phyloP scores from a whole-genome alignment of 169 alveolate genomes.

The Plasmodium malariae region DNA sequence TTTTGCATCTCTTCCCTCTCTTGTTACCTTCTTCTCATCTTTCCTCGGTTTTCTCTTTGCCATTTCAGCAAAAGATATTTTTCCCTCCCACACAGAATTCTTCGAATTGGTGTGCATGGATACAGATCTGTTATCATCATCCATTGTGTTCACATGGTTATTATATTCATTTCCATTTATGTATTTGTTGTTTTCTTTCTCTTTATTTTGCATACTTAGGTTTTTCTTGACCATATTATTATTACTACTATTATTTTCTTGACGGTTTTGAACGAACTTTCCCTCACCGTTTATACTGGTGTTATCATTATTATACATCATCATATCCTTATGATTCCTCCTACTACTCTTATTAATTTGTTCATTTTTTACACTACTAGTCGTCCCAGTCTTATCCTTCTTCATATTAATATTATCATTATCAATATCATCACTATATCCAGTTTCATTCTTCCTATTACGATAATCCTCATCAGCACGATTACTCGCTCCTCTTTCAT shows the following conservation, averaged over 20 bases:
- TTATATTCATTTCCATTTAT: neutral
- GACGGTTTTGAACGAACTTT: neutral
- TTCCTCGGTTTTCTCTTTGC: constrained; percentile 64
- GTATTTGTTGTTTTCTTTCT: neutral
- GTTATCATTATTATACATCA: neutral
- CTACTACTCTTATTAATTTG: neutral
- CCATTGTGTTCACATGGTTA: neutral
- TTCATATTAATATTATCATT: neutral
- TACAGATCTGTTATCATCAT: constrained; percentile 1
- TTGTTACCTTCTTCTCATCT: constrained; percentile 14
- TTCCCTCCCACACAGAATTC: constrained; percentile 74
- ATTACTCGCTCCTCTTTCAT: too few relatives aligned
- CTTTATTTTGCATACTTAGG: neutral
- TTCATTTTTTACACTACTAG: constrained; percentile 12
- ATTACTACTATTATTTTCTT: neutral
- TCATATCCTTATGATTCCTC: neutral
- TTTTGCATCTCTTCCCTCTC: neutral
- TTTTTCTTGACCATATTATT: neutral
- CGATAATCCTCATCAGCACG: neutral
- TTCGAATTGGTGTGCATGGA: constrained; percentile 32
- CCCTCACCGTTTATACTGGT: neutral
- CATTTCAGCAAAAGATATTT: constrained; percentile 73
- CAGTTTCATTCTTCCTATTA: constrained; percentile 1
- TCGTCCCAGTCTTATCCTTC: neutral
- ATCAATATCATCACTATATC: neutral